Evolutionary conservation across 2,329 filamentous ascomycete species (phyloP), one percentile per base, ranked within the genome.

Genomic region (Beauveria sp.): DNA sequence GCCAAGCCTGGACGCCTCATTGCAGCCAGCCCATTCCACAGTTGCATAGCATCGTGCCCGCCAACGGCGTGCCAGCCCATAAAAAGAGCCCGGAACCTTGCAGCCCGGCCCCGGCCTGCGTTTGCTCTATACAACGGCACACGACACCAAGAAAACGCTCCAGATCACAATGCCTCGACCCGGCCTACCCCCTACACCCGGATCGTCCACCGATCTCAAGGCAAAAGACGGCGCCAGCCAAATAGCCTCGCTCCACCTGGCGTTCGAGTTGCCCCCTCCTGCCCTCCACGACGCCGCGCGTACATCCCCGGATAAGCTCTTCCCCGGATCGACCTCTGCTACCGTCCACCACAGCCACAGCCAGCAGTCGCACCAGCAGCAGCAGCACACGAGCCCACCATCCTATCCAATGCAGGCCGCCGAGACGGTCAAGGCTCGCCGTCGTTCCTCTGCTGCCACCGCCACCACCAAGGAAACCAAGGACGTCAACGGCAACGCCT

Each of bases 151-250:
- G 18, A 58, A 50, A 26, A 47, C 14, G 6, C 8, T 26, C n/a
- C 12, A 30, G 22, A 51, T 26, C 24, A 38, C 64, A 65, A 92
- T 92, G 89, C 84, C 88, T 72, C 85, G 82, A 62, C 79, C 83
- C 50, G 79, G 78, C 60, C 79, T 86, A 59, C 90, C 88, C 50
- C 90, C 87, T 49, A 96, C 91, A 54, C 91, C 91, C 46, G 86
- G 85, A 58, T 89, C 90, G 12, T 93, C 90, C 40, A 88, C 88
- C 56, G 91, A 95, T 70, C 90, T 95, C 71, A 83, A 85, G 61
- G 87, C 85, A 65, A 86, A 90, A 73, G 86, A 88, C 73, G 85
- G 85, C 63, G 78, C 79, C n/a, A 79, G 80, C 55, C 81, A 83
- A 63, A 79, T 87, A 51, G 76, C 80, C 46, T 78, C 81, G 45